phyloP scores from a whole-genome alignment of 2,329 filamentous ascomycete genomes.

The Pyricularia pennisetigena region DNA sequence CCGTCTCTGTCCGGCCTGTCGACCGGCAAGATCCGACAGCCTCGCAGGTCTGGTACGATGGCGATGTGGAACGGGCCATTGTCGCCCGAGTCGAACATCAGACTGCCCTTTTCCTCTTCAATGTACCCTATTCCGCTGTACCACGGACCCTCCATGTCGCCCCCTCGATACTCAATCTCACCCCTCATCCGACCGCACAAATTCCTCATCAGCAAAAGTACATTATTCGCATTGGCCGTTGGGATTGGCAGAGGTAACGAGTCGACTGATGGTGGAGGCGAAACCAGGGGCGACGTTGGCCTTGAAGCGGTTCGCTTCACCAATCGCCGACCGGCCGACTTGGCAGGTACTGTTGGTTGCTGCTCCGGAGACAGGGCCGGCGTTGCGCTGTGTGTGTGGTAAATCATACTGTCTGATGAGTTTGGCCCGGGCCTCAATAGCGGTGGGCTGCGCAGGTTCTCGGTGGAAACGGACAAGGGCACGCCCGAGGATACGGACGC shows the following conservation, averaged over 20 bases:
- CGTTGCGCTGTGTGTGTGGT: background rate
- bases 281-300: conserved; percentile 47
- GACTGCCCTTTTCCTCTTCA: conserved; percentile 62
- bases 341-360: conserved; percentile 9
- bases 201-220: conserved; percentile 67
- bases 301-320: conserved; percentile 45
- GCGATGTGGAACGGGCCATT: conserved; percentile 54
- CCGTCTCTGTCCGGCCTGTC: conserved; percentile 31
- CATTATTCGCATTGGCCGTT: conserved; percentile 59
- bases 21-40: conserved; percentile 58
- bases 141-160: conserved; percentile 52
- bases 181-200: conserved; percentile 73
- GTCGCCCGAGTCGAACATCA: conserved; percentile 66
- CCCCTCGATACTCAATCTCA: conserved; percentile 58
- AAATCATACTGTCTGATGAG: conserved; percentile 26
- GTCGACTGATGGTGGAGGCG: conserved; percentile 47
- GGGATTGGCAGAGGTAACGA: conserved; percentile 49
- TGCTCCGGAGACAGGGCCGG: background rate
- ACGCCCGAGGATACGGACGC: conserved; percentile 60
- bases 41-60: conserved; percentile 63
- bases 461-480: conserved; percentile 37
- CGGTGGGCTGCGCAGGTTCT: conserved; percentile 27
- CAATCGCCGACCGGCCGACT: conserved; percentile 34
- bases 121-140: conserved; percentile 65
- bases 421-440: conserved; percentile 20